Conservation (phyloP, 208 protist genomes). For the Strigomonas culicis region DNA sequence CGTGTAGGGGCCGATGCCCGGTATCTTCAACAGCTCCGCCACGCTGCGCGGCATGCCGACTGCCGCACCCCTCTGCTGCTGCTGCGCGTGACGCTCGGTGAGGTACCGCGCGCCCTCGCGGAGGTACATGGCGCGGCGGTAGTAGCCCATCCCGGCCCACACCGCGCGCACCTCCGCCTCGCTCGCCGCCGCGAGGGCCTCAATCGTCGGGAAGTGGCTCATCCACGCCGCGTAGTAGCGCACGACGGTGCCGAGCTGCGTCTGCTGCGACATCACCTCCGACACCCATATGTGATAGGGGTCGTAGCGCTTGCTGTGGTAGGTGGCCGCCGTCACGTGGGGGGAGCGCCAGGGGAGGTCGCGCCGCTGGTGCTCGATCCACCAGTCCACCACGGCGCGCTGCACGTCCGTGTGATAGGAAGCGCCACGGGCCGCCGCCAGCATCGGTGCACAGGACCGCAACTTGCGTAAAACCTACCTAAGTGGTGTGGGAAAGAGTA, state of each 20-base stretch:
- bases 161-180: slow-evolving; percentile 83
- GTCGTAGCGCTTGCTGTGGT: slow-evolving; percentile 23
- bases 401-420: slow-evolving; percentile 20
- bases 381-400: slow-evolving; percentile 35
- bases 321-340: slow-evolving; percentile 2
- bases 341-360: slow-evolving; percentile 59
- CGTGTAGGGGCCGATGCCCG: slow-evolving; percentile 93
- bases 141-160: slow-evolving; percentile 94
- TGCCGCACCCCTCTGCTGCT: not conserved
- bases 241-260: slow-evolving; percentile 90
- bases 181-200: slow-evolving; percentile 59
- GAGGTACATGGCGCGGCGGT: slow-evolving; percentile 84
- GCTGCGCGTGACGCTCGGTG: slow-evolving; percentile 29
- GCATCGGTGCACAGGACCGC: too few species aligned
- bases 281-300: slow-evolving; percentile 92
- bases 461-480: too few species aligned
- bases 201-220: slow-evolving; percentile 76
- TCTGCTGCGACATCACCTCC: slow-evolving; percentile 96
- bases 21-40: slow-evolving; percentile 64
- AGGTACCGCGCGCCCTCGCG: slow-evolving; percentile 86
- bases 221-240: slow-evolving; percentile 90
- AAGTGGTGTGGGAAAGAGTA: not conserved
- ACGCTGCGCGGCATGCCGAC: slow-evolving; percentile 36
- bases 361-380: slow-evolving; percentile 29
- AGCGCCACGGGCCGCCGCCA: too few species aligned